Conservation (phyloP, 768 basidiomycete genomes). For the Terana coerulea region DNA sequence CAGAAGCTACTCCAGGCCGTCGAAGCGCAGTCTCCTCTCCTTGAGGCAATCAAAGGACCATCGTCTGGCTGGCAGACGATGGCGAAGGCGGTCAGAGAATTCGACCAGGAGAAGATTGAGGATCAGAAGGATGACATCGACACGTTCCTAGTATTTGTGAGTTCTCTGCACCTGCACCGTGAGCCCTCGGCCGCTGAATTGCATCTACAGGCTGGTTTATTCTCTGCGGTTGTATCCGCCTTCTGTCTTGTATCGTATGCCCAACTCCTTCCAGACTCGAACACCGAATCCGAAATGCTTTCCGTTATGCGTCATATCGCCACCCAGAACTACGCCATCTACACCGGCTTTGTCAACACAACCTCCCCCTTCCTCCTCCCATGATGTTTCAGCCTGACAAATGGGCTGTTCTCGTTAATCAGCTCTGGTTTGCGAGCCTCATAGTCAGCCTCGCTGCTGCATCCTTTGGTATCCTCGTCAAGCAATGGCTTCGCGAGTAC, state of each 20-base stretch:
- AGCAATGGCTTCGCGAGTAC: slow-evolving; percentile 7
- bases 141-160: slow-evolving; percentile 7
- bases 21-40: no score
- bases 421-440: slow-evolving; percentile 8
- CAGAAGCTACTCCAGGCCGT: no score
- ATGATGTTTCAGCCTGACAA: not conserved
- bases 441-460: not conserved
- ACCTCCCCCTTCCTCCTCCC: not conserved
- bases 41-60: no score
- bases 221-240: slow-evolving; percentile 2
- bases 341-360: no score
- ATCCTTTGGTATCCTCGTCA: slow-evolving; percentile 3
- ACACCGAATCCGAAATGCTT: not conserved
- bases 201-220: not conserved
- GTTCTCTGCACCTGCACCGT: not conserved
- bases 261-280: not conserved
- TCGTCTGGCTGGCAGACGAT: slow-evolving; percentile 4
- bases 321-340: not conserved
- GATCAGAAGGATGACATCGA: slow-evolving; percentile 7
- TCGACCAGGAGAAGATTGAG: slow-evolving; percentile 3
- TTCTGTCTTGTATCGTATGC: slow-evolving; percentile 1
- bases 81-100: not conserved
- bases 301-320: not conserved
- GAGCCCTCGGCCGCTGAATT: no score
- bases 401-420: slow-evolving; percentile 1